Conservation (phyloP, 2,329 filamentous ascomycete genomes). For the Mariannaea elegans region DNA sequence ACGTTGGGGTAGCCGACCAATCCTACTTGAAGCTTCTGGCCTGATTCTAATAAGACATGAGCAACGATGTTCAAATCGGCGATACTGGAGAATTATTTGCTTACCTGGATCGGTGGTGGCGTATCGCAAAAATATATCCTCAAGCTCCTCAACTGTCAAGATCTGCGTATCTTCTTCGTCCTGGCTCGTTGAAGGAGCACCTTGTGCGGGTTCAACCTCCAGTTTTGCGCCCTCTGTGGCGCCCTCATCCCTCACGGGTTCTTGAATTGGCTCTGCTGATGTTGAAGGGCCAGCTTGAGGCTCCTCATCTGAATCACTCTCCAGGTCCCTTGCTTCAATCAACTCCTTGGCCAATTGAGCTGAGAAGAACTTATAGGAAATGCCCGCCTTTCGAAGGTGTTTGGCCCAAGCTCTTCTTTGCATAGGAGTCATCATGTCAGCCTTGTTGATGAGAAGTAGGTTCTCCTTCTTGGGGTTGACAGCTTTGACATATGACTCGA, state of each 20-base stretch:
- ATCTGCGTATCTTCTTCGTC: conserved; percentile 76
- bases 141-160: conserved; percentile 90
- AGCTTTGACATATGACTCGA: conserved; percentile 94
- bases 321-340: conserved; percentile 75
- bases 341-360: conserved; percentile 89
- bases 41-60: conserved; percentile 49
- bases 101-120: conserved; percentile 63
- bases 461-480: conserved; percentile 90
- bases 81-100: conserved; percentile 19
- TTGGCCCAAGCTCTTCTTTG: conserved; percentile 87
- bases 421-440: conserved; percentile 94
- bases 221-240: conserved; percentile 38
- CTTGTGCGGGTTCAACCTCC: conserved; percentile 37
- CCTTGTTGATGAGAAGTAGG: conserved; percentile 94
- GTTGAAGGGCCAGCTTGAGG: conserved; percentile 34
- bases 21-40: conserved; percentile 84
- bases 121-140: conserved; percentile 85
- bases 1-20: conserved; percentile 98
- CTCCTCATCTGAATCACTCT: conserved; percentile 56
- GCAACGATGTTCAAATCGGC: neutral
- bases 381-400: conserved; percentile 81
- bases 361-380: conserved; percentile 96
- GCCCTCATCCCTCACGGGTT: conserved; percentile 25
- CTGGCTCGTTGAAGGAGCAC: conserved; percentile 42
- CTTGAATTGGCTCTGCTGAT: conserved; percentile 32